Evolutionary conservation across 352 stramenopile species (phyloP), one percentile per base, ranked within the genome.

Genomic region (Halophytophthora batemanensis): DNA sequence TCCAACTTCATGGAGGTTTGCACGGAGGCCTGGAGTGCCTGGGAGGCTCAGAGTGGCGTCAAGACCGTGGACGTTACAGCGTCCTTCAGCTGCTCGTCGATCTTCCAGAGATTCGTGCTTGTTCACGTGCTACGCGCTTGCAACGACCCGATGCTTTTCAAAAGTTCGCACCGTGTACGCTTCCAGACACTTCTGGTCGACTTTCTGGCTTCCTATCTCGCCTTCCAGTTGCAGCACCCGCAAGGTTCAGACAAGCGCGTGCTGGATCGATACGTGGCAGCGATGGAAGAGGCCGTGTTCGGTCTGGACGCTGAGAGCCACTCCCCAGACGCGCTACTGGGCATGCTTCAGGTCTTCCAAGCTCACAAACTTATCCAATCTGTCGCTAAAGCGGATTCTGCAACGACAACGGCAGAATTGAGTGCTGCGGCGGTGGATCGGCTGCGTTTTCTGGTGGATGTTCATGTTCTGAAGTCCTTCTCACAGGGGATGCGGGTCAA

Each of bases 81-180:
- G 10, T 81, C 74, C 8, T 86, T 87, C 21, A 53, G 66, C 3
- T 71, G 62, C 19, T 53, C 71, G 2, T 35, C 58, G 25, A 49
- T 61, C 40, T 92, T 90, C 45, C 61, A 70, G 19, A 35, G 35
- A 7, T 92, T 93, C 53, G 59, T 90, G 17, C 67, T 88, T 10
- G 41, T 59, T 11, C 52, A 66, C 10, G 45, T 93, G 23, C 46
- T 93, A 25, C 71, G 60, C 15, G 57, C 72, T 3, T 70, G 62
- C 17, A 93, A 92, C 48, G 79, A 92, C 35, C 79, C 78, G 13
- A 55, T 88, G 31, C 71, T 93, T 41, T 92, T 84, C 69, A 90
- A 88, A 57, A 82, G 67, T 34, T 42, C 56, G n/a, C 62, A 58
- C 61, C 69, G 55, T 22, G 58, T 37, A 39, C 60, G 37, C 12